Conservation (phyloP, 2,329 filamentous ascomycete genomes). For the Fusarium sp. region DNA sequence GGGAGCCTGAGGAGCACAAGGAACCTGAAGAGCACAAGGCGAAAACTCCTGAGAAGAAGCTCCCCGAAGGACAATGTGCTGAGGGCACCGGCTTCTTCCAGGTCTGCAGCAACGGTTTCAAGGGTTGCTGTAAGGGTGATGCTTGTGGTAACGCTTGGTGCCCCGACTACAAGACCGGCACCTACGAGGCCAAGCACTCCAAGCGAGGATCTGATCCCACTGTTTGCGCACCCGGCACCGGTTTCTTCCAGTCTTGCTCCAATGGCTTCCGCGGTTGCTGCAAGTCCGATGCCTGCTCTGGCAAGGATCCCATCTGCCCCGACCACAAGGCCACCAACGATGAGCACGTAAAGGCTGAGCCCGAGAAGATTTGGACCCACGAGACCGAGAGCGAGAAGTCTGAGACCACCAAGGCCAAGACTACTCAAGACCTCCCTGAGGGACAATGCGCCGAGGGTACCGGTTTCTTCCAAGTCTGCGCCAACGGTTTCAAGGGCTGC, state of each 20-base stretch:
- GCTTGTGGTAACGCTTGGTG: conserved; percentile 2
- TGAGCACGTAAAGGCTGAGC: too few species aligned
- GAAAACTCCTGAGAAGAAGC: background rate
- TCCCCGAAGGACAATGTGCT: conserved; percentile 12
- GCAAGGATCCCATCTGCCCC: conserved; percentile 1
- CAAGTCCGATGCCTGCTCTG: conserved; percentile 16
- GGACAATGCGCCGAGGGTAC: background rate
- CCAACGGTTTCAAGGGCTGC: conserved; percentile 22
- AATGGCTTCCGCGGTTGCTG: conserved; percentile 20
- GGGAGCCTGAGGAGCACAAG: too few species aligned
- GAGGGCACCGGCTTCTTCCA: conserved; percentile 9
- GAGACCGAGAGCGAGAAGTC: too few species aligned
- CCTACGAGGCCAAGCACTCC: background rate
- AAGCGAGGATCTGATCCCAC: background rate
- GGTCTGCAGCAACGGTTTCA: conserved; percentile 13
- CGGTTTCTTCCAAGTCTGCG: conserved; percentile 19
- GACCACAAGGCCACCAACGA: background rate
- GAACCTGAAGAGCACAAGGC: too few species aligned
- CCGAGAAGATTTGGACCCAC: too few species aligned
- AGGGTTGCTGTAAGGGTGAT: conserved; percentile 9
- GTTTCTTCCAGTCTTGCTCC: conserved; percentile 21
- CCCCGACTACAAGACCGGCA: background rate
- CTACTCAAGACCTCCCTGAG: too few species aligned
- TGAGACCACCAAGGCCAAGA: too few species aligned
- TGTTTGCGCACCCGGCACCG: conserved; percentile 1